Evolutionary conservation across 2,329 filamentous ascomycete genomes (phyloP).

Genomic region (Claviceps africana): DNA sequence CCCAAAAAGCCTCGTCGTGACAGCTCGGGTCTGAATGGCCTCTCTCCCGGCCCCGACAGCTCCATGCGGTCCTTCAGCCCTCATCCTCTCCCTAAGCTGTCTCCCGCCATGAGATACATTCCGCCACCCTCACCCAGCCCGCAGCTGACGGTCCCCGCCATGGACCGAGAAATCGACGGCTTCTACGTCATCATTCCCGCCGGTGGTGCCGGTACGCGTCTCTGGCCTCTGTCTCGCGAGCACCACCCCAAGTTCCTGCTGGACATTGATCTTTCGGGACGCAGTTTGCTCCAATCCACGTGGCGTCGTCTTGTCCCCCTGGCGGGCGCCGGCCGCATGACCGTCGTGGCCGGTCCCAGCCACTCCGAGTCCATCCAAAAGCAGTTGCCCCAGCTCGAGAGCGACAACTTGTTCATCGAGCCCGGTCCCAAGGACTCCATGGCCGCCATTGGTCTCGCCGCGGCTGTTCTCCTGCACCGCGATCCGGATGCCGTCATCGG

Average conservation of each 20-base stretch:
- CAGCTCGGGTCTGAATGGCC: slow-evolving; percentile 2
- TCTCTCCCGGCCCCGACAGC: slow-evolving; percentile 3
- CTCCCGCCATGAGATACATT: slow-evolving; percentile 7
- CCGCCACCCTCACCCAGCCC: slow-evolving; percentile 7
- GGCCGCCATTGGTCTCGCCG: slow-evolving; percentile 15
- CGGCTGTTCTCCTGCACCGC: slow-evolving; percentile 12
- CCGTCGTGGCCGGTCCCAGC: slow-evolving; percentile 13
- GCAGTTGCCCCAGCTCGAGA: slow-evolving; percentile 12
- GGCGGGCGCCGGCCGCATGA: slow-evolving; percentile 13
- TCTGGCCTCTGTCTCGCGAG: slow-evolving; percentile 15
- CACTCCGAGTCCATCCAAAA: slow-evolving; percentile 13
- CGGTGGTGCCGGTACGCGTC: slow-evolving; percentile 15
- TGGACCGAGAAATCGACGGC: slow-evolving; percentile 13
- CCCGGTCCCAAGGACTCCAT: slow-evolving; percentile 15
- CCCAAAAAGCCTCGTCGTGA: slow-evolving; percentile 6
- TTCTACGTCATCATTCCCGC: slow-evolving; percentile 16
- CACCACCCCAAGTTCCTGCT: slow-evolving; percentile 16
- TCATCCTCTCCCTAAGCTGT: slow-evolving; percentile 5
- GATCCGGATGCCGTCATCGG: slow-evolving; percentile 13
- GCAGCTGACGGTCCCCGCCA: slow-evolving; percentile 6
- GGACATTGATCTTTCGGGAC: slow-evolving; percentile 13
- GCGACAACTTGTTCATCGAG: slow-evolving; percentile 13
- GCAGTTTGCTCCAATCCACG: slow-evolving; percentile 14
- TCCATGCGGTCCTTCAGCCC: slow-evolving; percentile 8
- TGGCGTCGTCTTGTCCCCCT: slow-evolving; percentile 14